Base-by-base conservation (phyloP, 2,329 filamentous ascomycete genomes). In the Thielaviopsis ethacetica region DNA sequence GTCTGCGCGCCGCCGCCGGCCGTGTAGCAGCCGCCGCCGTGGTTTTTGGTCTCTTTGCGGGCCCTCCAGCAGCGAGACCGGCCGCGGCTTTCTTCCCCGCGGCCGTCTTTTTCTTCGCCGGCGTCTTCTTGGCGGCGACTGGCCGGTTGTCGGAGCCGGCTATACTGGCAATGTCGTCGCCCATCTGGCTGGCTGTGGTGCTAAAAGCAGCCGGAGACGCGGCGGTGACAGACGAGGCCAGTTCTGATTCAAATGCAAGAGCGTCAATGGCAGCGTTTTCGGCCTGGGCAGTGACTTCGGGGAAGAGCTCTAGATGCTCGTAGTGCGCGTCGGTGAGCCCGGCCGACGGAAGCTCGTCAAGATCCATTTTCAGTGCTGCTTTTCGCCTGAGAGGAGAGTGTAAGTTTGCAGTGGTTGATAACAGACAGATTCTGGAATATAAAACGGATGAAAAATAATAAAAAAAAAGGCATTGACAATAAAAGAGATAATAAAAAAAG, bases 1-100 rank as follows among this genome's bases (percentile, higher is more conserved):
- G 65, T 22, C 72, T 68, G 61, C 73, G 76, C 21, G 71, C 65
- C 0, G 65, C 63, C 63, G 57, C 57, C 26, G 62, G 55, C 58
- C 9, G 49, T 38, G n/a, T n/a, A n/a, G n/a, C n/a, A 12, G 71
- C 72, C 55, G 71, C 73, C 62, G 73, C 73, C 64, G 70, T 73
- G 7, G 63, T 59, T 22, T 64, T 63, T 53, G 62, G 57, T 15
- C 38, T 15, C 56, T 67, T 66, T 61, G 61, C 27, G 50, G 54
- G 27, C 63, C 67, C 54, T 27, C 44, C n/a, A 21, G 21, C 15
- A 2, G 65, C 30, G 13, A 65, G 63, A 62, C 69, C 68, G 62
- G 68, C 68, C 49, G 66, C 65, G 58, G 65, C 64, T 38, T 66
- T 58, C 21, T 58, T 58, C 10, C 52, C 27, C 4, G 55, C 62